These are phyloP conservation scores for Cucurbita argyrosperma DNA, from an alignment of 306 rosid genomes.

Conservation along the genomic window DNA sequence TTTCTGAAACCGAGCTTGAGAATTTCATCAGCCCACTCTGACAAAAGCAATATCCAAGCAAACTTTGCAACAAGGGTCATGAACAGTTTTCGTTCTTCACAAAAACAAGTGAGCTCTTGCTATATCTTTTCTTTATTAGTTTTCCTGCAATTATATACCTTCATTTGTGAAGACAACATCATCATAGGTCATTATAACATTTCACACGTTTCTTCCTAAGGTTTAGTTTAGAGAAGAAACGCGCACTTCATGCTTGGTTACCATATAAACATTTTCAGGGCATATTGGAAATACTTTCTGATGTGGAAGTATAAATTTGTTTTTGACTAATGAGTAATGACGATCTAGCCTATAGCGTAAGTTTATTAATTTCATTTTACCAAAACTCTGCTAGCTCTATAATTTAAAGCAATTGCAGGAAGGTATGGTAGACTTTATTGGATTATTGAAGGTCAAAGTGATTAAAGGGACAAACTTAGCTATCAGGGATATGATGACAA, in stretches of 20 bases:
- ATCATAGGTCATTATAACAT: neutral
- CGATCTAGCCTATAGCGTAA: neutral
- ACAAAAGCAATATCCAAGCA: constrained; percentile 32
- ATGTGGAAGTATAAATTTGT: neutral
- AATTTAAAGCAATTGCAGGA: constrained; percentile 42
- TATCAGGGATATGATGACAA: constrained; percentile 84
- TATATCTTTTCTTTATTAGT: neutral
- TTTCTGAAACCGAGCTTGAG: constrained; percentile 96
- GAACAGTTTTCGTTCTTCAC: constrained; percentile 42
- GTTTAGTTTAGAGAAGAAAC: neutral
- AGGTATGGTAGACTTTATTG: constrained; percentile 88
- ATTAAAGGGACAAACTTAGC: constrained; percentile 80
- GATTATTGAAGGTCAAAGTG: constrained; percentile 85
- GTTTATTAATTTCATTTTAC: neutral
- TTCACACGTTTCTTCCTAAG: neutral
- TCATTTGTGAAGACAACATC: neutral
- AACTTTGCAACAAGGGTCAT: constrained; percentile 37
- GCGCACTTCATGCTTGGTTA: neutral
- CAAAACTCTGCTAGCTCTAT: constrained; percentile 14
- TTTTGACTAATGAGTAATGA: neutral
- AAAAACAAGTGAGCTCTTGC: constrained; percentile 40
- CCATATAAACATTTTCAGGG: neutral
- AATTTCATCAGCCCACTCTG: constrained; percentile 39
- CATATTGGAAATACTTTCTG: neutral
- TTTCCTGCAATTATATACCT: neutral